Evolutionary conservation across 768 basidiomycete genomes (phyloP).

Genomic region (Lepiota venenata): DNA sequence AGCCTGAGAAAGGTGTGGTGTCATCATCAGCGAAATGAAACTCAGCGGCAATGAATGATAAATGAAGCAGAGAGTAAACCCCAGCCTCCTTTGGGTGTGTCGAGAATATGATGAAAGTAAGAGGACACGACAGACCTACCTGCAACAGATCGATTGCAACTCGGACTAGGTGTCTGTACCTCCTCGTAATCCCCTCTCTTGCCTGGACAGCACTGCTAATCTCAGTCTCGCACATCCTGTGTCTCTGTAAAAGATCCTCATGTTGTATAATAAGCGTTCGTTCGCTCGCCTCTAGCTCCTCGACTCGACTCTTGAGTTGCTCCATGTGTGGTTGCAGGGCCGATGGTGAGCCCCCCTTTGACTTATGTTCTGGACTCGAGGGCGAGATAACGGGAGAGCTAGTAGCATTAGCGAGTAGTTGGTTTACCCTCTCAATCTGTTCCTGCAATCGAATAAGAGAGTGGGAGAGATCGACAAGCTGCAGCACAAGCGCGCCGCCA

Average conservation of each 20-base stretch:
- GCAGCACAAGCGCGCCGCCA: not conserved
- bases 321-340: not conserved
- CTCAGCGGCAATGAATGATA: not conserved
- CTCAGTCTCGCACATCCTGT: conserved; percentile 25
- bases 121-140: not conserved
- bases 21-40: not conserved
- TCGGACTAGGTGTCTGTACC: conserved; percentile 33
- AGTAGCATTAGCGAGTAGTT: not conserved
- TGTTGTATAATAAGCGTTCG: not conserved
- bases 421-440: conserved; percentile 2
- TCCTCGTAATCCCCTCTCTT: conserved; percentile 27
- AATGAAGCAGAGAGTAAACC: not conserved
- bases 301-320: not conserved
- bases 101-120: not conserved
- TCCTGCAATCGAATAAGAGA: not conserved
- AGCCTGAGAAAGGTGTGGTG: not conserved
- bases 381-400: not conserved
- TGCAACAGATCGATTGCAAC: conserved; percentile 34
- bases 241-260: conserved; percentile 26
- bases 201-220: conserved; percentile 28
- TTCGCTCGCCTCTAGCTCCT: conserved; percentile 2
- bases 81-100: no score
- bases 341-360: not conserved
- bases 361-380: not conserved
- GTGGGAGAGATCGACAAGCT: not conserved